A percentile compares a stretch with the other conserved stretches of the same genome.
Evolutionary conservation across 805 yeast genomes (phyloP).

Genomic region (Spathaspora sp.): DNA sequence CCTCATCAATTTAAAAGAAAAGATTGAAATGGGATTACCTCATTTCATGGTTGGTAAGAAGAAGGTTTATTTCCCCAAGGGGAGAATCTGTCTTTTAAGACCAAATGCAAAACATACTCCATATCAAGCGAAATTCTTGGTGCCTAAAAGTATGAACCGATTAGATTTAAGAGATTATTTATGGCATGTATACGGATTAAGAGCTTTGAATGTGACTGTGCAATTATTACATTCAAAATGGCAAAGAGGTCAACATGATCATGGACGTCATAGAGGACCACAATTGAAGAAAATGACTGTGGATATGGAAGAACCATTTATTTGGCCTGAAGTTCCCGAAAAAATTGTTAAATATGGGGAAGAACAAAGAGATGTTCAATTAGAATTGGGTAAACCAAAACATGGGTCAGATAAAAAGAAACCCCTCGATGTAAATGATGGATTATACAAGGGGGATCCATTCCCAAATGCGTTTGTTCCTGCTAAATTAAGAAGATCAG

Average conservation of each 20-base stretch:
- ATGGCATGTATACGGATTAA: conserved; percentile 82
- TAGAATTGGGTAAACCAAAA: conserved; percentile 47
- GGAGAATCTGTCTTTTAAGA: conserved; percentile 72
- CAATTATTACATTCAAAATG: conserved; percentile 75
- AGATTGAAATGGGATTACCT: conserved; percentile 50
- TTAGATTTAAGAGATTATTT: conserved; percentile 92
- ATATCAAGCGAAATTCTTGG: conserved; percentile 92
- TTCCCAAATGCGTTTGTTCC: conserved; percentile 40
- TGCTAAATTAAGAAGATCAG: conserved; percentile 19
- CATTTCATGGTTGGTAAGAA: conserved; percentile 82
- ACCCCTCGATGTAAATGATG: conserved; percentile 73
- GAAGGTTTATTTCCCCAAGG: conserved; percentile 79
- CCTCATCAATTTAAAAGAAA: conserved; percentile 40
- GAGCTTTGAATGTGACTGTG: conserved; percentile 85
- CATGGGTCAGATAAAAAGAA: conserved; percentile 66
- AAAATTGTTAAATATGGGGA: conserved; percentile 31
- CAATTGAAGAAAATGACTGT: conserved; percentile 95
- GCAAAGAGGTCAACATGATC: conserved; percentile 48
- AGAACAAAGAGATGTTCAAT: conserved; percentile 42
- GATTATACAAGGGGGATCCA: conserved; percentile 49
- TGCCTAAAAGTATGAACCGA: conserved; percentile 90
- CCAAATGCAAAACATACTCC: conserved; percentile 98
- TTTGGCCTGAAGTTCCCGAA: conserved; percentile 76
- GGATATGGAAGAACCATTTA: conserved; percentile 91
- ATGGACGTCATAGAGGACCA: conserved; percentile 70